Base-by-base conservation (phyloP, 2,329 filamentous ascomycete genomes). In the Neurospora crassa region DNA sequence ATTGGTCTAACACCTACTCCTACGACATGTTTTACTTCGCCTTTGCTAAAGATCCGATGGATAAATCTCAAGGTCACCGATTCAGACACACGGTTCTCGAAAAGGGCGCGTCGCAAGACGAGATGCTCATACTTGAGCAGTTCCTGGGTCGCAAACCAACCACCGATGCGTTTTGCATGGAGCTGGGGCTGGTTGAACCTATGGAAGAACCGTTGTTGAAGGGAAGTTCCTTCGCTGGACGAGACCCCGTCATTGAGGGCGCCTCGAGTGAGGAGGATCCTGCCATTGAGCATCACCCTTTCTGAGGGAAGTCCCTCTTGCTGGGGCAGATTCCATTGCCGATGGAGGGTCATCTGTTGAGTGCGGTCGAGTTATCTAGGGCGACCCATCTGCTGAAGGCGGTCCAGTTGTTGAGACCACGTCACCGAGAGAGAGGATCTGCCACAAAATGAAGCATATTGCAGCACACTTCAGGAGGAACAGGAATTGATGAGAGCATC, bases 1-100 rank as follows among this genome's bases (percentile, higher is more conserved):
- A 91, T 42, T 91, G 88, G 74, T 93, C 90, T 1, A 88, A 93
- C 79, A 93, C 96, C 20, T 96, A 94, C 82, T 92, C 90, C 29
- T 87, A 91, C 37, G 92, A 96, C 80, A 95, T 96, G 92, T 96
- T 95, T 84, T 89, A 92, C 81, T 87, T 87, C 0, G 90, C 92
- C 67, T 96, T 96, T 83, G 90, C 91, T 83, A 84, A 87, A 75
- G 85, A 94, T 79, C 92, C 92, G 0, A 94, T 95, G 92, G 88
- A 94, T 79, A 85, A 85, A 41, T 87, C 86, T 74, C 88, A 93
- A 78, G 92, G 92, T 1, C 85, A 92, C 16, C 82, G 92, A 72
- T 96, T 95, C 82, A 86, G 92, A 70, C 90, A 93, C 80, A 91
- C 89, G 0, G 92, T 96, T 29, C 83, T 96, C 5, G 91, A 94